Conservation (phyloP, 2,329 filamentous ascomycete species). For the Phialocephala sp. region DNA sequence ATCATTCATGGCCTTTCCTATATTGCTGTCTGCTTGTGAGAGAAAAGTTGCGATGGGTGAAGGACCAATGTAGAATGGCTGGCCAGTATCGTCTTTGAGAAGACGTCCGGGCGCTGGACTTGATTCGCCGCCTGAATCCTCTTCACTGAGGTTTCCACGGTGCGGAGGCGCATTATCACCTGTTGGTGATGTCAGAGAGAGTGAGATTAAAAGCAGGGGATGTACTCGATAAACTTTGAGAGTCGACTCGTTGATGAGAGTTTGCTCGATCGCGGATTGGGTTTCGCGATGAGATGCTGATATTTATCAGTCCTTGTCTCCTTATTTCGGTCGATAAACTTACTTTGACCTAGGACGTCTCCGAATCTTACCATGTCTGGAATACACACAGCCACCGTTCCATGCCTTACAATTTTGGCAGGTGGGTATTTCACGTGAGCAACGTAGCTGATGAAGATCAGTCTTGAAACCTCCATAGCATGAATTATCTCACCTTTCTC, state of each 20-base stretch:
- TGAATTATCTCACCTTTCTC: conserved; percentile 11
- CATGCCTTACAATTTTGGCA: conserved; percentile 23
- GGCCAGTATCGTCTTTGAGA: conserved; percentile 1
- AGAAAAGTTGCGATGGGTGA: conserved; percentile 16
- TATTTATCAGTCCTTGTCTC: not conserved
- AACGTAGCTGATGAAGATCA: conserved; percentile 16
- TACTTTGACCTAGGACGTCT: conserved; percentile 21
- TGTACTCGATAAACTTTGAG: no score
- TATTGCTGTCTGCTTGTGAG: conserved; percentile 19
- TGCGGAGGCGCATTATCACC: not conserved
- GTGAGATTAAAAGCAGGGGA: not conserved
- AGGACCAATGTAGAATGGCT: conserved; percentile 14
- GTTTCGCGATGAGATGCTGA: not conserved
- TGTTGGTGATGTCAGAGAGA: not conserved
- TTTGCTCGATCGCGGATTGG: not conserved
- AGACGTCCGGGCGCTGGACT: not conserved
- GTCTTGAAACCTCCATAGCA: not conserved
- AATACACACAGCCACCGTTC: conserved; percentile 23
- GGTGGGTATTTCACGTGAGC: conserved; percentile 26
- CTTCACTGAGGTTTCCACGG: not conserved
- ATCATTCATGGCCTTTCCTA: conserved; percentile 12
- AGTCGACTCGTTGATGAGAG: not conserved
- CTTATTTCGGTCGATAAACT: not conserved
- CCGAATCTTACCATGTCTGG: conserved; percentile 21
- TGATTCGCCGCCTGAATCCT: not conserved